Evolutionary conservation across 306 rosid genomes (phyloP).

Genomic region (Prinsepia uniflora): DNA sequence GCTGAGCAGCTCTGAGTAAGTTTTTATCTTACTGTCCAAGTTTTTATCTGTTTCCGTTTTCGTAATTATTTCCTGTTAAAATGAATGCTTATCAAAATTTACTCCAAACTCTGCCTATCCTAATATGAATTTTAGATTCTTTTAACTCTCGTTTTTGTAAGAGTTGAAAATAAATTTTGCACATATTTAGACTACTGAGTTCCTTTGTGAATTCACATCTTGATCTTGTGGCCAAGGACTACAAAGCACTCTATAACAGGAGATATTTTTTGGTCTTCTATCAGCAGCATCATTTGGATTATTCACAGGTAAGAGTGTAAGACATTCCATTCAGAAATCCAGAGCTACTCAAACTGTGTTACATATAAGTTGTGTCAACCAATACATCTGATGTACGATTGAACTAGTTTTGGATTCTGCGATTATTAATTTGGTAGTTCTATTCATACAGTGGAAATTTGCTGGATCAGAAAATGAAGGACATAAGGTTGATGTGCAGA

Average conservation of each 20-base stretch:
- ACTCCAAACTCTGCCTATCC: not conserved
- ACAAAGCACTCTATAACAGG: conserved; percentile 51
- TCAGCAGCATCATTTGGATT: conserved; percentile 61
- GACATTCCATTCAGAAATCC: conserved; percentile 3
- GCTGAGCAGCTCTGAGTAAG: conserved; percentile 49
- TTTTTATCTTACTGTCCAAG: not conserved
- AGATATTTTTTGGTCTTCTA: conserved; percentile 53
- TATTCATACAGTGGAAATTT: conserved; percentile 50
- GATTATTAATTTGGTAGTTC: conserved; percentile 13
- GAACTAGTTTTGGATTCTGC: not conserved
- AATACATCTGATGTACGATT: not conserved
- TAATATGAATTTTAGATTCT: not conserved
- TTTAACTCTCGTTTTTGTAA: too few species aligned
- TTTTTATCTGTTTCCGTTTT: not conserved
- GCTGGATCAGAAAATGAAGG: conserved; percentile 69
- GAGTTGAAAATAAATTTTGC: not conserved
- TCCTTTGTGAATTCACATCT: conserved; percentile 6
- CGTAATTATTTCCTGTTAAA: not conserved
- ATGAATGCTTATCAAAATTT: not conserved
- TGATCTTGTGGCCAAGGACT: conserved; percentile 35
- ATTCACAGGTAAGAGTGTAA: conserved; percentile 60
- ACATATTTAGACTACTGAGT: not conserved
- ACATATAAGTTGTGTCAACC: not conserved
- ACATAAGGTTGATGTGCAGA: conserved; percentile 62
- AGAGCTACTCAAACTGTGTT: not conserved